These are phyloP conservation scores for Periconia sp. DNA, from an alignment of 2,329 filamentous ascomycete species.

Conservation along the genomic window DNA sequence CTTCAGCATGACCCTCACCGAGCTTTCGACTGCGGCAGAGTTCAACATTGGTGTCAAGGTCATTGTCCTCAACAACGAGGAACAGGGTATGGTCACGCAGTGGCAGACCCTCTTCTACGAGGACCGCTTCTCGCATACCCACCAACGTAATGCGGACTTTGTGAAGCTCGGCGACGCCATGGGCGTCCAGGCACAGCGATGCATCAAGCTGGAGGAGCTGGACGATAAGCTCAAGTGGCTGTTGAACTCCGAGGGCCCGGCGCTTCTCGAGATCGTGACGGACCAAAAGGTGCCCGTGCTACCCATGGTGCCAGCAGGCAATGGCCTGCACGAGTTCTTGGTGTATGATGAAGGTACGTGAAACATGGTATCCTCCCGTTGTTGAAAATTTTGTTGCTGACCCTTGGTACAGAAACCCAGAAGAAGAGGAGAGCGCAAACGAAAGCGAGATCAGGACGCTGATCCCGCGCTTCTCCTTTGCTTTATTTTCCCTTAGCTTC, in stretches of 20 bases:
- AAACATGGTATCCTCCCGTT: background rate
- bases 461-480: background rate
- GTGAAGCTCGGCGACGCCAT: constrained; percentile 92
- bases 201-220: constrained; percentile 77
- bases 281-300: constrained; percentile 92
- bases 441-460: constrained; percentile 8
- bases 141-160: constrained; percentile 95
- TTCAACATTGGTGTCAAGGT: constrained; percentile 98
- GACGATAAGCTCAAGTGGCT: constrained; percentile 84
- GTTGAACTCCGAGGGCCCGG: constrained; percentile 83
- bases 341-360: constrained; percentile 78
- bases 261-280: constrained; percentile 87
- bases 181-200: constrained; percentile 77
- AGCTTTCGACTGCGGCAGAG: constrained; percentile 89
- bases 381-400: constrained; percentile 2
- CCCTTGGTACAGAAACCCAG: constrained; percentile 43
- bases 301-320: constrained; percentile 93
- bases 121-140: constrained; percentile 89
- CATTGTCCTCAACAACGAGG: constrained; percentile 93
- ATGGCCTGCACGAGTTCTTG: constrained; percentile 89
- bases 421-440: constrained; percentile 11
- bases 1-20: constrained; percentile 97
- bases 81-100: constrained; percentile 98
- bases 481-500: background rate
- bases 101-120: constrained; percentile 99